Evolutionary conservation across 2,329 filamentous ascomycete genomes (phyloP), one percentile per base, ranked within the genome.

Genomic region (Didymella segeticola): DNA sequence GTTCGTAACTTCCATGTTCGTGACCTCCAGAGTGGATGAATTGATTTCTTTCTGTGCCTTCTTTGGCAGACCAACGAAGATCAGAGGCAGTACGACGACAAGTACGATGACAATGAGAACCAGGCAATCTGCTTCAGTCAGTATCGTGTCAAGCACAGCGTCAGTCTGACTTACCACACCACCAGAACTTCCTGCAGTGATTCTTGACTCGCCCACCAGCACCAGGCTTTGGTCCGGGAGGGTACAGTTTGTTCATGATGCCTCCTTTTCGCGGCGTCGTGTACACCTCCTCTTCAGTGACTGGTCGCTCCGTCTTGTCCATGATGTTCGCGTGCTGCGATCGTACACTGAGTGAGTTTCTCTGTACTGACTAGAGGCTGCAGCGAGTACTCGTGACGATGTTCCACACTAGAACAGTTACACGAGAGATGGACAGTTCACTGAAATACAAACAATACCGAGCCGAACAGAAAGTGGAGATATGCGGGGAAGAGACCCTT

Each of bases 11-110:
- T 77, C 62, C 66, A 85, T 77, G n/a, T 74, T 70, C 1, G 75
- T 79, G 56, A 86, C 76, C 25, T 78, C 72, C 22, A 87, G 71
- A 3, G 73, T 78, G 1, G 84, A 80, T 26, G 77, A 70, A 61
- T 84, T 78, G 62, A 87, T 78, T 43, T 80, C 79, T 33, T 69
- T 53, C 62, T 86, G 84, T 27, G 83, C 83, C 52, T 83, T 83
- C 26, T 80, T 78, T 15, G 84, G 84, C 62, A 86, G 83, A 3
- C 70, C 84, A 45, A 86, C 84, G 62, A 80, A 87, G 39, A 86
- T 77, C 31, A 88, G 71, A 31, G 86, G 75, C 31, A 83, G 77
- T 15, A 89, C 80, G 30, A 86, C 75, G 12, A 89, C 71, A 27
- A 85, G 77, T 36, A 82, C 69, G 37, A 85, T 71, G 56, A 79